Conservation (phyloP, 2,329 filamentous ascomycete species). For the Amauroascus niger region DNA sequence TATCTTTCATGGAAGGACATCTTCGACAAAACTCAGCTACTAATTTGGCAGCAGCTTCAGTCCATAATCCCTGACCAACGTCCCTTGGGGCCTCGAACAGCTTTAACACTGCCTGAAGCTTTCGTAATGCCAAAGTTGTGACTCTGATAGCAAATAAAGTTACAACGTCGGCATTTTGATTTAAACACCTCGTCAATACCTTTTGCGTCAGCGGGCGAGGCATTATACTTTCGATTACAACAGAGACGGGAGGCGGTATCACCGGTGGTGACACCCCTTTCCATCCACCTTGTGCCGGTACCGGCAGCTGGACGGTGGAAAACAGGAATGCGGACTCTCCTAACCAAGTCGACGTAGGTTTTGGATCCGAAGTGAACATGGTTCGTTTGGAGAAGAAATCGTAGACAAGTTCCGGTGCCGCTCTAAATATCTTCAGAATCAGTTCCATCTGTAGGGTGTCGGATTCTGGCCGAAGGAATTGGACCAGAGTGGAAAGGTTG, state of each 20-base stretch:
- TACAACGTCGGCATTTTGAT: constrained; percentile 65
- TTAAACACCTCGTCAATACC: constrained; percentile 66
- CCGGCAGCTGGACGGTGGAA: constrained; percentile 61
- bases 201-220: constrained; percentile 74
- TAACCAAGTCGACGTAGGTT: constrained; percentile 87
- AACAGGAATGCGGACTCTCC: constrained; percentile 86
- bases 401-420: constrained; percentile 75
- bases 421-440: constrained; percentile 65
- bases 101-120: constrained; percentile 56
- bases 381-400: constrained; percentile 76
- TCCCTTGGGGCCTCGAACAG: constrained; percentile 48
- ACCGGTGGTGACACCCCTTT: constrained; percentile 51
- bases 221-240: constrained; percentile 76
- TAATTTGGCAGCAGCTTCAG: constrained; percentile 57
- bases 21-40: constrained; percentile 65
- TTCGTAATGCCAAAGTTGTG: constrained; percentile 67
- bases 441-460: constrained; percentile 73
- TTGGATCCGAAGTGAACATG: constrained; percentile 79
- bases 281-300: constrained; percentile 64
- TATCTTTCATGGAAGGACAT: constrained; percentile 71
- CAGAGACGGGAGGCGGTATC: constrained; percentile 62
- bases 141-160: constrained; percentile 77
- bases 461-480: constrained; percentile 72
- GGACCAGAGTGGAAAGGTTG: constrained; percentile 66
- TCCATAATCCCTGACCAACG: constrained; percentile 50